Evolutionary conservation across 176 grass and related monocot species (phyloP).

Genomic region (Oryza punctata): DNA sequence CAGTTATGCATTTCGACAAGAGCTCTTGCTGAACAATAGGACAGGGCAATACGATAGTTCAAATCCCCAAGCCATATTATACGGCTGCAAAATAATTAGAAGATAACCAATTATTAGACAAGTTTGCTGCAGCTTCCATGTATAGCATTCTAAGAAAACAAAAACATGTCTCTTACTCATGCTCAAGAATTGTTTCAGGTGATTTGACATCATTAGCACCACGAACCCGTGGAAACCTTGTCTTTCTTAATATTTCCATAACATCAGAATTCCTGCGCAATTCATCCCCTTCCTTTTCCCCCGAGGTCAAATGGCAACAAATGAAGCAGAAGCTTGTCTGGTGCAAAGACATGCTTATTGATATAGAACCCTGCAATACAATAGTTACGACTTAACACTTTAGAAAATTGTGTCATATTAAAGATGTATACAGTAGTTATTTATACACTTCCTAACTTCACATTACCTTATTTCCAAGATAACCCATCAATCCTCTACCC

Average conservation of each 20-base stretch:
- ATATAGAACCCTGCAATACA: conserved; percentile 73
- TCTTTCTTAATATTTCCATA: conserved; percentile 81
- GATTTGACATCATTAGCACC: conserved; percentile 54
- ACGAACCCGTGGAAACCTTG: conserved; percentile 66
- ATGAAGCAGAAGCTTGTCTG: conserved; percentile 90
- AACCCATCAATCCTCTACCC: conserved; percentile 92
- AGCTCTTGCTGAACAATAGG: conserved; percentile 75
- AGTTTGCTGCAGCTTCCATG: not conserved
- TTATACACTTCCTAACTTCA: not conserved
- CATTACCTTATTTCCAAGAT: conserved; percentile 93
- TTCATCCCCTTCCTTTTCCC: conserved; percentile 91
- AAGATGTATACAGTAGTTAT: not conserved
- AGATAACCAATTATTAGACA: conserved; percentile 30
- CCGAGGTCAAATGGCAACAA: conserved; percentile 83
- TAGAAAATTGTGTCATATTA: conserved; percentile 9
- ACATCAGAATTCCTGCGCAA: conserved; percentile 83
- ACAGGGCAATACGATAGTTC: conserved; percentile 85
- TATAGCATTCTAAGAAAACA: conserved; percentile 9
- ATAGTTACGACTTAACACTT: not conserved
- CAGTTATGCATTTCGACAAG: conserved; percentile 91
- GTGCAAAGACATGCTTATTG: conserved; percentile 92
- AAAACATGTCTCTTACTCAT: conserved; percentile 61
- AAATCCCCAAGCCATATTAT: conserved; percentile 95
- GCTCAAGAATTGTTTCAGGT: conserved; percentile 79
- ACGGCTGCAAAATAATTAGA: conserved; percentile 50